Base-by-base conservation (phyloP, 257 asterid genomes). In the Solanum chilense region DNA sequence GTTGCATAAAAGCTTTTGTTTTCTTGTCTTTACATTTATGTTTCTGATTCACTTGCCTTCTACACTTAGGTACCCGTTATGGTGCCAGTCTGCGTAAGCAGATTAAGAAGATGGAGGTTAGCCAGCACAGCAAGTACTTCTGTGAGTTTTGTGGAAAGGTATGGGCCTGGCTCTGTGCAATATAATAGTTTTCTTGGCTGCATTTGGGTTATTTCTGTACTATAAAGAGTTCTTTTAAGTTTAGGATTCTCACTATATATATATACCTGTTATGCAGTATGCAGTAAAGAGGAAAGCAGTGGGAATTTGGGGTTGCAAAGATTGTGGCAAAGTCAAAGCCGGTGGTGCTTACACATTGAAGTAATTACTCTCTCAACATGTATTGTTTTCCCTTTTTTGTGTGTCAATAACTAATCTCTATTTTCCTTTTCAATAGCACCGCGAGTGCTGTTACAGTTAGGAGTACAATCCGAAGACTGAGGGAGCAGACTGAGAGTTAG, bases 41-140 rank as follows among this genome's bases (percentile, higher is more conserved):
- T 78, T 78, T 20, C 64, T 78, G 41, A 25, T 29, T 76, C 31
- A 21, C 16, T 78, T 29, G 35, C 18, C 45, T 49, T 31, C 29
- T 81, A 81, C 2, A 4, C 69, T 64, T 87, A 93, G 96, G 96
- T 27, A 93, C 96, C 86, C 94, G 96, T 47, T 93, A 93, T 88
- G 96, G 96, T 91, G 96, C 96, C 77, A 92, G 96, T 91, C 91
- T 93, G 94, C 91, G 96, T 47, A 93, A 93, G 92, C 94, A 92
- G 89, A 93, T 93, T 68, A 92, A 92, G 69, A 81, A 81, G 69
- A 81, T 81, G 85, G 85, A 81, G 69, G 85, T 81, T 18, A 81
- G 85, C 45, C 95, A 93, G 91, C 95, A 93, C 87, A 91, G 93
- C 91, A 93, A 92, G 91, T 93, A 91, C 39, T 92, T 93, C 74